phyloP scores from a whole-genome alignment of 192 early-diverging fungal genomes.

The Piromyces sp. region DNA sequence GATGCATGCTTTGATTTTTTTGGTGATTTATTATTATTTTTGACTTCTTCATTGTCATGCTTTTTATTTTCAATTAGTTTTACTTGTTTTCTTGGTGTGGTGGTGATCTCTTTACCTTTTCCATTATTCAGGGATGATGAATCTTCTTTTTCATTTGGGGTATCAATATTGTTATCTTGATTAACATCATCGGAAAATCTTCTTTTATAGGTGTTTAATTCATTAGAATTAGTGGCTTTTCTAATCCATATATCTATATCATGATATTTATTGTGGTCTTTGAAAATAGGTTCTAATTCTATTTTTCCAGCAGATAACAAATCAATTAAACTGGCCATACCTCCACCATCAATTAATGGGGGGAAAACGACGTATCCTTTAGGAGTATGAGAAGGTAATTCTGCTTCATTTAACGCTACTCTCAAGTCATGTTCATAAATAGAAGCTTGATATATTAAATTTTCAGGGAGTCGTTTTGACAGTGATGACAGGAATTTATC shows the following conservation, averaged over 20 bases:
- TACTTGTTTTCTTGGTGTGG: not conserved
- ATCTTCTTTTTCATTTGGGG: not conserved
- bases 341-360: not conserved
- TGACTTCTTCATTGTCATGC: too few relatives aligned
- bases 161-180: not conserved
- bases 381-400: not conserved
- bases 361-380: not conserved
- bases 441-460: not conserved
- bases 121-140: not conserved
- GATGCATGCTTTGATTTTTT: too few relatives aligned
- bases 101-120: not conserved
- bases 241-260: not conserved
- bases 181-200: not conserved
- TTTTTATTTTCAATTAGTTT: not conserved
- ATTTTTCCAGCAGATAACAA: not conserved
- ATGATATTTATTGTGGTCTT: not conserved
- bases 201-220: not conserved
- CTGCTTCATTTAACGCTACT: not conserved
- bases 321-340: not conserved
- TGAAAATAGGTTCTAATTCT: not conserved
- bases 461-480: not conserved
- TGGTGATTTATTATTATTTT: too few relatives aligned
- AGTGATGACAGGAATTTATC: not conserved
- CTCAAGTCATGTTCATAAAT: not conserved
- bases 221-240: not conserved